These are phyloP conservation scores for Lycium ferocissimum DNA, from an alignment of 257 asterid species.

Conservation along the genomic window DNA sequence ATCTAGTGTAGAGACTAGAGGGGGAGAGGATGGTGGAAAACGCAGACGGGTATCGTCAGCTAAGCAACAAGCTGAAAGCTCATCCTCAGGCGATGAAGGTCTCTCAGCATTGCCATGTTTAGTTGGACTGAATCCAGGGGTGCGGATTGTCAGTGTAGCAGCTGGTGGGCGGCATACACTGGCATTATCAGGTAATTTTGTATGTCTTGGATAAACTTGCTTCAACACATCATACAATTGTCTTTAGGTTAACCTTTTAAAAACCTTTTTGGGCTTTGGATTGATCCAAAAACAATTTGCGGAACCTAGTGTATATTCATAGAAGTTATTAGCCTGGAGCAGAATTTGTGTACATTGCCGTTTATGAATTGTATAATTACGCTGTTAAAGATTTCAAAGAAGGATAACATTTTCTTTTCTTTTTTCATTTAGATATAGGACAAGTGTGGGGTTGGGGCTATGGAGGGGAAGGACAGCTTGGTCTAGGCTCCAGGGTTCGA, in stretches of 20 bases:
- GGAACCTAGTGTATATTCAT: no score
- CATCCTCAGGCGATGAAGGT: conserved; percentile 73
- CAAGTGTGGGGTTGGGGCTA: conserved; percentile 99
- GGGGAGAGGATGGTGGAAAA: conserved; percentile 78
- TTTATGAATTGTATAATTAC: background rate
- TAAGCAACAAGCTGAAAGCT: conserved; percentile 75
- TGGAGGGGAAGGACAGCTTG: conserved; percentile 99
- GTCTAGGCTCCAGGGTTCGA: conserved; percentile 89
- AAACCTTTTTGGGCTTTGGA: no score
- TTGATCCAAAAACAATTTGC: no score
- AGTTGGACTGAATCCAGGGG: conserved; percentile 81
- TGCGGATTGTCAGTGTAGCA: conserved; percentile 78
- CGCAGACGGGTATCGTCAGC: conserved; percentile 81
- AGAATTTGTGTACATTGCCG: background rate
- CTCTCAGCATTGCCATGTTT: conserved; percentile 91
- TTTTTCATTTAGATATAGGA: conserved; percentile 75
- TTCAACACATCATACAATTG: background rate
- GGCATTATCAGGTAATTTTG: conserved; percentile 78
- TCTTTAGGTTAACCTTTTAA: background rate
- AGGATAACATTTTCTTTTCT: conserved; percentile 30
- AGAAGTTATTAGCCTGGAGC: background rate
- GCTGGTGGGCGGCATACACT: conserved; percentile 98
- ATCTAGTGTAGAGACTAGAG: conserved; percentile 56
- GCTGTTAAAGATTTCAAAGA: background rate
- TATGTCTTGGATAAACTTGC: conserved; percentile 22